These are phyloP conservation scores for Annulohypoxylon stygium DNA, from an alignment of 495 filamentous ascomycete genomes.

Conservation along the genomic window DNA sequence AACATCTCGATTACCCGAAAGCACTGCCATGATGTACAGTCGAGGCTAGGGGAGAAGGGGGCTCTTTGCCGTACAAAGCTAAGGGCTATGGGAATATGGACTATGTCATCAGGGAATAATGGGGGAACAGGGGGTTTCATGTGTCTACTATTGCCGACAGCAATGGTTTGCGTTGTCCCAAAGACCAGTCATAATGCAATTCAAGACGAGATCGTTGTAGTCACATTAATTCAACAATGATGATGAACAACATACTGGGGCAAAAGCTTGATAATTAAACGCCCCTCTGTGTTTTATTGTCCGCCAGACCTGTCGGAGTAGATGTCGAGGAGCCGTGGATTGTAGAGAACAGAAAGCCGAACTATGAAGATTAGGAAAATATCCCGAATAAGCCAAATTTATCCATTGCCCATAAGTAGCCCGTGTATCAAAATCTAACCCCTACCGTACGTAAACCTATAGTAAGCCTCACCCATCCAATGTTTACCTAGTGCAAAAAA, in stretches of 20 bases:
- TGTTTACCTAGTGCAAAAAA: neutral
- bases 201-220: neutral
- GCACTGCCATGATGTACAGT: neutral
- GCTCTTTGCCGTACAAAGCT: neutral
- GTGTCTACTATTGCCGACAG: neutral
- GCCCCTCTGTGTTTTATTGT: constrained; percentile 3
- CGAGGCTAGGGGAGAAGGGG: neutral
- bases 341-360: constrained; percentile 23
- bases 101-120: neutral
- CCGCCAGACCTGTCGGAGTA: constrained; percentile 12
- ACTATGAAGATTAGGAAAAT: constrained; percentile 39
- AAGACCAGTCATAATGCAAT: neutral
- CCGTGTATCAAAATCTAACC: constrained; percentile 25
- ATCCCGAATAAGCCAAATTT: constrained; percentile 25
- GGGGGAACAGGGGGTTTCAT: neutral
- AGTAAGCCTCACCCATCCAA: constrained; percentile 6
- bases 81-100: neutral
- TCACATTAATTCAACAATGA: neutral
- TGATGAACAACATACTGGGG: neutral
- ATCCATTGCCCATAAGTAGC: constrained; percentile 12
- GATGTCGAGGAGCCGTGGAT: constrained; percentile 5
- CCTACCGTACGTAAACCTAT: constrained; percentile 8
- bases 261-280: constrained; percentile 2
- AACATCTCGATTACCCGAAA: neutral
- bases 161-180: neutral